Conservation (phyloP, 306 rosid species). For the Abrus pulchellus region DNA sequence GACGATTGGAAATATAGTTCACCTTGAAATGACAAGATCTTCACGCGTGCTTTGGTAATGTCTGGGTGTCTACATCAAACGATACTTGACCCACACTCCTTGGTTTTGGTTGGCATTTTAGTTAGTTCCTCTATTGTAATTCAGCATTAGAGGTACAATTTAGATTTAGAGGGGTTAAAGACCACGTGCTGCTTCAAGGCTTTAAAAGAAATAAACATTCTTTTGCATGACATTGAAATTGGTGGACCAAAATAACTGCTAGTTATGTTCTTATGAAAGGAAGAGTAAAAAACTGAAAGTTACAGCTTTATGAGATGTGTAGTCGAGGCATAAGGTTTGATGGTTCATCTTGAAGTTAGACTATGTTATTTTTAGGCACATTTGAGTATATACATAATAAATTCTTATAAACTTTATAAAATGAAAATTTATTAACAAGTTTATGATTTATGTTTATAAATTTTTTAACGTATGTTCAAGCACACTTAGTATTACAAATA, state of each 20-base stretch:
- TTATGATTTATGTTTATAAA: too few species aligned
- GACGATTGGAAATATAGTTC: slow-evolving; percentile 41
- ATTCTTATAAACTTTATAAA: too few species aligned
- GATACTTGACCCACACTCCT: slow-evolving; percentile 44
- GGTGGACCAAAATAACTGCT: slow-evolving; percentile 26
- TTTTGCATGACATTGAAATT: slow-evolving; percentile 22
- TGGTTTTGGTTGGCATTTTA: slow-evolving; percentile 10
- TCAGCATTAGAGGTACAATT: slow-evolving; percentile 29
- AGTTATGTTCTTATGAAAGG: not conserved
- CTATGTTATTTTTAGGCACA: too few species aligned
- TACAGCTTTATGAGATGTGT: too few species aligned
- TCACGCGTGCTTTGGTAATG: slow-evolving; percentile 53
- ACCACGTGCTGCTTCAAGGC: slow-evolving; percentile 39
- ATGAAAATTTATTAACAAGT: too few species aligned
- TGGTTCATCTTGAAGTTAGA: too few species aligned
- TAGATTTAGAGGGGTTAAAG: not conserved
- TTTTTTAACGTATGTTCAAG: too few species aligned
- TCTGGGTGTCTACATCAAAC: slow-evolving; percentile 40
- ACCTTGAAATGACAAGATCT: slow-evolving; percentile 40
- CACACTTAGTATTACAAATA: too few species aligned
- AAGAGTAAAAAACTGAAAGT: not conserved
- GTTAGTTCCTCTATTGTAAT: not conserved
- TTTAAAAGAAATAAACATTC: not conserved
- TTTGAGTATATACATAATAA: too few species aligned
- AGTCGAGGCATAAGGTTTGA: too few species aligned